These are phyloP conservation scores for Rhizopus arrhizus DNA, from an alignment of 371 early-diverging fungal species.

Conservation along the genomic window DNA sequence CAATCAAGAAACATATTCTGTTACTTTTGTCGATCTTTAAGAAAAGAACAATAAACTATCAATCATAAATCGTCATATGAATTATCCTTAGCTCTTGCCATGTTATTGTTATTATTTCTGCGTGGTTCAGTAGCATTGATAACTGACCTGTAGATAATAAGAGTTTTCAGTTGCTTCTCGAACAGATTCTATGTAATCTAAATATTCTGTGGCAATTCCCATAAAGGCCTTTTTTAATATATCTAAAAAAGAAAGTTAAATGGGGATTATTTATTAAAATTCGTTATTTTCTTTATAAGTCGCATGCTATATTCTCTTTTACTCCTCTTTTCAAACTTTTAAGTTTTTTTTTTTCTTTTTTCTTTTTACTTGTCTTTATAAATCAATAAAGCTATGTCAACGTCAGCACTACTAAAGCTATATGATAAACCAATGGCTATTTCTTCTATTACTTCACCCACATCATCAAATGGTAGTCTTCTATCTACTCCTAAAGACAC, in stretches of 20 bases:
- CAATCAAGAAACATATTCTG: too few species aligned
- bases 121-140: neutral
- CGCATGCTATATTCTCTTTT: neutral
- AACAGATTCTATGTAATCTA: neutral
- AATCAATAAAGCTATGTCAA: neutral
- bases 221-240: too few species aligned
- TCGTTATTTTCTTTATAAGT: too few species aligned
- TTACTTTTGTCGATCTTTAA: too few species aligned
- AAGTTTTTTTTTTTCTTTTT: constrained; percentile 1
- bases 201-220: neutral
- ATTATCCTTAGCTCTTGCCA: too few species aligned
- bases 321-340: neutral
- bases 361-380: neutral
- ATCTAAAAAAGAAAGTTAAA: neutral
- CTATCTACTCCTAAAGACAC: neutral
- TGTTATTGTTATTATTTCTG: neutral
- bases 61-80: too few species aligned
- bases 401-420: neutral
- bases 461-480: neutral
- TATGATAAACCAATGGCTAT: constrained; percentile 41
- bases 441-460: constrained; percentile 42
- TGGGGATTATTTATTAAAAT: too few species aligned
- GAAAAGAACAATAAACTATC: too few species aligned
- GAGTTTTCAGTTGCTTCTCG: neutral
- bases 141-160: neutral